phyloP scores from a whole-genome alignment of 768 basidiomycete species.

The Tulasnella sp. region DNA sequence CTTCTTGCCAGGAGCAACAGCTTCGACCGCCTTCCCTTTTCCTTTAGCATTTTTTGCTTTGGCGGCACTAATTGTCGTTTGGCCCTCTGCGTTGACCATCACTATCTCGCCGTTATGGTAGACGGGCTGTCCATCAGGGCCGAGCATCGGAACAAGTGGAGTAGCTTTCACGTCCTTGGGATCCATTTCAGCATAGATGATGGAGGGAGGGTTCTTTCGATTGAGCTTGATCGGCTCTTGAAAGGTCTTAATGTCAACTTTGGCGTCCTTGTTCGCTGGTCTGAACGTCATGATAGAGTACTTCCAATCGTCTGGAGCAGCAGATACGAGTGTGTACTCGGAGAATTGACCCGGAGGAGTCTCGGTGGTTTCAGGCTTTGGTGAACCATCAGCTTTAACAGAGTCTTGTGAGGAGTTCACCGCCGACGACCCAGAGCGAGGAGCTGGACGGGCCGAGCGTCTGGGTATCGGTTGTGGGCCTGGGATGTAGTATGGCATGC shows the following conservation, averaged over 20 bases:
- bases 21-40: conserved; percentile 16
- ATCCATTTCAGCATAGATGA: background rate
- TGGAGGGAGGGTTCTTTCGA: conserved; percentile 55
- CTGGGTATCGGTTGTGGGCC: background rate
- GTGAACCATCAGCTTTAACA: too few species aligned
- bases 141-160: conserved; percentile 26
- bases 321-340: conserved; percentile 70
- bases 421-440: background rate
- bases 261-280: conserved; percentile 2
- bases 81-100: conserved; percentile 53
- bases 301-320: conserved; percentile 73
- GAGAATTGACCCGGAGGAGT: conserved; percentile 38
- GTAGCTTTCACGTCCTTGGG: conserved; percentile 16
- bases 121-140: conserved; percentile 73
- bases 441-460: background rate
- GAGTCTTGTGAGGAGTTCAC: too few species aligned
- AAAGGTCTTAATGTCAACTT: conserved; percentile 57
- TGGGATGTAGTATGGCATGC: background rate
- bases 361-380: background rate
- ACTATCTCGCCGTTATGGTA: conserved; percentile 70
- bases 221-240: conserved; percentile 70
- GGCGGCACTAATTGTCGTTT: conserved; percentile 29
- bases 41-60: conserved; percentile 32
- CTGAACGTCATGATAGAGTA: conserved; percentile 91
- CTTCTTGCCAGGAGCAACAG: conserved; percentile 27